phyloP scores from a whole-genome alignment of 495 filamentous ascomycete species.

The Cairneyella variabilis region DNA sequence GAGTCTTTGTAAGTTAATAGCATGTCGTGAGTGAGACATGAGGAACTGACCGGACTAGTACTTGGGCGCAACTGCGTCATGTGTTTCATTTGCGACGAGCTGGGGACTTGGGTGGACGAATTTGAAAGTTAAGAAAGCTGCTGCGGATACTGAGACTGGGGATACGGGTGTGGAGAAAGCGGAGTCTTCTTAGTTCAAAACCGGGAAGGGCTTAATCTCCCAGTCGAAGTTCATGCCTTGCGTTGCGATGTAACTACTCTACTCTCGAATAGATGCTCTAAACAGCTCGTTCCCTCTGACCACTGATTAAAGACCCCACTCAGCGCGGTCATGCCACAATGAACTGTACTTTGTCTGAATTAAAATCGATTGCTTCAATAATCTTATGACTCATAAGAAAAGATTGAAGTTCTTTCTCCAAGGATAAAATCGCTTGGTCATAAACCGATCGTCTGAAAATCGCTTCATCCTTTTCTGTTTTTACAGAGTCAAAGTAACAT shows the following conservation, averaged over 20 bases:
- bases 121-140: background rate
- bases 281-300: too few species aligned
- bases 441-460: too few species aligned
- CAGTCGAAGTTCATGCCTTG: background rate
- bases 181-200: background rate
- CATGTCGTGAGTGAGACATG: too few species aligned
- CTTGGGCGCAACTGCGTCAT: background rate
- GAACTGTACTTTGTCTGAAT: background rate
- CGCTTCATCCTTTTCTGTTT: too few species aligned
- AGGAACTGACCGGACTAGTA: too few species aligned
- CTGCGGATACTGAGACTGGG: background rate
- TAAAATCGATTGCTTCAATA: background rate
- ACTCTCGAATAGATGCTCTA: background rate
- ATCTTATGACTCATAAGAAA: background rate
- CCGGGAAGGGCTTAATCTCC: too few species aligned
- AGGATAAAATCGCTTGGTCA: too few species aligned
- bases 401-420: background rate
- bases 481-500: too few species aligned
- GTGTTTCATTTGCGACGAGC: background rate
- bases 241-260: background rate
- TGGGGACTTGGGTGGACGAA: background rate
- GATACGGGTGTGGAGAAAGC: background rate
- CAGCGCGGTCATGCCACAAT: too few species aligned
- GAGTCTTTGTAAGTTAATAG: conserved; percentile 7
- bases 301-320: too few species aligned